phyloP scores from a whole-genome alignment of 2,329 filamentous ascomycete genomes.

The Herpotrichia juniperi region DNA sequence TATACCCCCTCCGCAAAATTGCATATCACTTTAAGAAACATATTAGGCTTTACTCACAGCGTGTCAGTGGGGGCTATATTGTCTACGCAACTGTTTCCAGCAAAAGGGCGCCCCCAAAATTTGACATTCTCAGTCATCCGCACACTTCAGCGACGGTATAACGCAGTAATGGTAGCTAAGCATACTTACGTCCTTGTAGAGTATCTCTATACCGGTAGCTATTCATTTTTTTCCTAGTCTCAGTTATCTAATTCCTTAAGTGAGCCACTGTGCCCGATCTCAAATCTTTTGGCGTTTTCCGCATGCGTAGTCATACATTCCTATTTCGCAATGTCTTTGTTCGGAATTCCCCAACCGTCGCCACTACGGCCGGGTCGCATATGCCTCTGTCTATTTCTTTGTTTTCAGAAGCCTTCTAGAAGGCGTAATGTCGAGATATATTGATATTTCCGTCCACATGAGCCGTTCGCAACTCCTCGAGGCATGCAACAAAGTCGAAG shows the following conservation, averaged over 20 bases:
- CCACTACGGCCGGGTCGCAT: slow-evolving; percentile 25
- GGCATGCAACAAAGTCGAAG: slow-evolving; percentile 29
- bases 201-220: no score
- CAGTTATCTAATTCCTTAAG: not conserved
- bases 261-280: not conserved
- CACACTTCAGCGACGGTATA: no score
- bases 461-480: slow-evolving; percentile 23
- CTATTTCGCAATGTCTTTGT: slow-evolving; percentile 31
- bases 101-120: no score
- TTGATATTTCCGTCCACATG: slow-evolving; percentile 10
- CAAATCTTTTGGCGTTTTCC: not conserved
- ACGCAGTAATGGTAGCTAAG: no score
- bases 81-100: no score
- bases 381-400: slow-evolving; percentile 33
- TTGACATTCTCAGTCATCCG: no score
- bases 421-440: slow-evolving; percentile 16
- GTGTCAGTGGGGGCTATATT: no score
- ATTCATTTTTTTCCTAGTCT: no score
- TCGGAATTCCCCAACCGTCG: slow-evolving; percentile 9
- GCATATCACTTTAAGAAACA: no score
- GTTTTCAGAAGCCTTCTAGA: slow-evolving; percentile 36
- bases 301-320: slow-evolving; percentile 19
- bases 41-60: no score
- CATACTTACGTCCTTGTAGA: no score
- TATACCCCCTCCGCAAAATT: no score